Percentiles rank a stretch among this genome's conserved stretches.
phyloP scores from a whole-genome alignment of 2,329 filamentous ascomycete species.

The Blumeria graminis region DNA sequence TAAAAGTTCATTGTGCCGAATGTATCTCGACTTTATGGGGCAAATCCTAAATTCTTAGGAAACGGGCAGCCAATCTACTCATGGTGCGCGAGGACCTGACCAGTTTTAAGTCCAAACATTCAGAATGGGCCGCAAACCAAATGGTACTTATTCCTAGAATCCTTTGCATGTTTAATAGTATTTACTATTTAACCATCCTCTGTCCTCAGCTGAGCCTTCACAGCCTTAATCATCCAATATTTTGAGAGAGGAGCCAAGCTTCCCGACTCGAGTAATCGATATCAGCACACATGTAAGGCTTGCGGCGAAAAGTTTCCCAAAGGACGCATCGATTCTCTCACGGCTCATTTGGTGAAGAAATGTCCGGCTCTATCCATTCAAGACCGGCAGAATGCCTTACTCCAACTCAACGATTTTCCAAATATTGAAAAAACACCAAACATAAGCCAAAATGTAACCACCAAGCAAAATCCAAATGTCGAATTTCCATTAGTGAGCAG shows the following conservation, averaged over 20 bases:
- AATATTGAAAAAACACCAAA: conserved; percentile 20
- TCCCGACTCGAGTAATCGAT: conserved; percentile 73
- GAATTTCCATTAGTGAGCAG: conserved; percentile 24
- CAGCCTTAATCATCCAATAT: conserved; percentile 52
- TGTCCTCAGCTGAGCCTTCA: conserved; percentile 4
- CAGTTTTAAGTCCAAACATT: background rate
- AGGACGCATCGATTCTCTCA: conserved; percentile 63
- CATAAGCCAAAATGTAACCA: conserved; percentile 14
- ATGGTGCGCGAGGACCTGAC: too few relatives aligned
- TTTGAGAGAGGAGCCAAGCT: conserved; percentile 73
- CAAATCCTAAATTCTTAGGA: background rate
- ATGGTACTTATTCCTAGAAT: conserved; percentile 5
- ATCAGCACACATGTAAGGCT: conserved; percentile 71
- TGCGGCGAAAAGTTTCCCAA: conserved; percentile 81
- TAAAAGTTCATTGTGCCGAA: background rate
- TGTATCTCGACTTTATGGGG: background rate
- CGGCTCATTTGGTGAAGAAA: conserved; percentile 62
- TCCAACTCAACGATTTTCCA: conserved; percentile 47
- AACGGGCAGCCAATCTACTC: background rate
- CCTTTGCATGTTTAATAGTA: background rate
- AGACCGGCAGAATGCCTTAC: conserved; percentile 51
- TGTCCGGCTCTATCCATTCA: conserved; percentile 55
- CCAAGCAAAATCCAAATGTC: conserved; percentile 9
- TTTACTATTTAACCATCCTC: background rate
- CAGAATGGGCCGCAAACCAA: conserved; percentile 8